Conservation (phyloP, 306 rosid genomes). For the Canavalia ensiformis region DNA sequence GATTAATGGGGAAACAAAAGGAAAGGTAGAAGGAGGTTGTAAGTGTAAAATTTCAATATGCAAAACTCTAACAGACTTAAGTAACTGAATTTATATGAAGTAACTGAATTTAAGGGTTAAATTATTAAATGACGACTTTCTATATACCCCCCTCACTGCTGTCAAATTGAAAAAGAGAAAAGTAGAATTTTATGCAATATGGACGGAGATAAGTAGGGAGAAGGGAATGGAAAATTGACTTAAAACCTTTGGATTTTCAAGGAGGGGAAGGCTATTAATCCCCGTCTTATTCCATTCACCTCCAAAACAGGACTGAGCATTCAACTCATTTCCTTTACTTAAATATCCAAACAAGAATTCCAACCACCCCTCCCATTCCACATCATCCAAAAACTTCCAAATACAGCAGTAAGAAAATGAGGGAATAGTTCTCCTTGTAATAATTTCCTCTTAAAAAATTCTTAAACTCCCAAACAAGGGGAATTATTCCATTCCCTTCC, state of each 20-base stretch:
- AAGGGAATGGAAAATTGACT: not conserved
- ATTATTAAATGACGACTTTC: not conserved
- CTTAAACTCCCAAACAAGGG: conserved; percentile 3
- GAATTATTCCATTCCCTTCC: not conserved
- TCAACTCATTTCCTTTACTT: conserved; percentile 21
- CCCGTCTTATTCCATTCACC: not conserved
- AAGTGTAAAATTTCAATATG: not conserved
- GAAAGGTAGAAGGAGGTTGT: too few relatives aligned
- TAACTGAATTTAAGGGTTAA: not conserved
- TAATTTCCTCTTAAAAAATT: not conserved
- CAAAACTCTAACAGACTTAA: not conserved
- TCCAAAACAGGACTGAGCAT: not conserved
- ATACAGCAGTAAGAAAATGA: not conserved
- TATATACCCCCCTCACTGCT: not conserved
- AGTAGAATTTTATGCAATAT: not conserved
- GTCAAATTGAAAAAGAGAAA: not conserved
- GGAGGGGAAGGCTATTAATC: not conserved
- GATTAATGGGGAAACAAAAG: too few relatives aligned
- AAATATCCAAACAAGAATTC: not conserved
- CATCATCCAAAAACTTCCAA: conserved; percentile 1
- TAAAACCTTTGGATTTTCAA: not conserved
- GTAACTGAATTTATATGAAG: not conserved
- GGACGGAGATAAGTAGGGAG: not conserved
- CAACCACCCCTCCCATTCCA: not conserved
- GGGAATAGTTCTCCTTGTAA: conserved; percentile 8